Evolutionary conservation across 2,329 filamentous ascomycete genomes (phyloP).

Genomic region (Stagonosporopsis rhizophila): DNA sequence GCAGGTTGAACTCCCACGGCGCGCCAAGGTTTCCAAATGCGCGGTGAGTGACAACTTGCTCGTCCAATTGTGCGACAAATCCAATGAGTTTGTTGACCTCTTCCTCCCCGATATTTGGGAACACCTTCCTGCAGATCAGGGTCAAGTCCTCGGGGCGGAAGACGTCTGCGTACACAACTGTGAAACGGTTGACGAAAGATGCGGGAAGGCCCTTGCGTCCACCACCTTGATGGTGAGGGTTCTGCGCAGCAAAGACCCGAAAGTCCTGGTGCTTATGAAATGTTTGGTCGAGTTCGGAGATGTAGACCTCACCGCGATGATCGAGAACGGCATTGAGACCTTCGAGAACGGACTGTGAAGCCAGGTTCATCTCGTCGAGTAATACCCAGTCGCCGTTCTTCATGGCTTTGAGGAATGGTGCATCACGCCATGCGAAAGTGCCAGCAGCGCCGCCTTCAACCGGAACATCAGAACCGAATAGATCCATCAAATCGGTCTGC

Average conservation of each 20-base stretch:
- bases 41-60: conserved; percentile 67
- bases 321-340: conserved; percentile 96
- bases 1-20: conserved; percentile 95
- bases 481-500: conserved; percentile 95
- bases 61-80: conserved; percentile 83
- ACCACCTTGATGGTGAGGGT: conserved; percentile 95
- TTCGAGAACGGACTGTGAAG: conserved; percentile 94
- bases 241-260: conserved; percentile 95
- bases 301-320: conserved; percentile 93
- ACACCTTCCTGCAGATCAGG: conserved; percentile 80
- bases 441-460: conserved; percentile 91
- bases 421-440: conserved; percentile 93
- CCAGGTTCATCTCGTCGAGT: conserved; percentile 97
- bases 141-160: conserved; percentile 83
- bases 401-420: conserved; percentile 95
- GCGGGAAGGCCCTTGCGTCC: conserved; percentile 92
- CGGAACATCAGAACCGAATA: conserved; percentile 96
- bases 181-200: conserved; percentile 97
- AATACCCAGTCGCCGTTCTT: conserved; percentile 96
- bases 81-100: conserved; percentile 73
- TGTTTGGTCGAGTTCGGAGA: conserved; percentile 92
- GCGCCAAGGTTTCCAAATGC: conserved; percentile 66
- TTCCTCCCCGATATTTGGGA: conserved; percentile 66
- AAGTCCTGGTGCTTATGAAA: conserved; percentile 91
- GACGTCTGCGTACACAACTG: conserved; percentile 94